phyloP scores from a whole-genome alignment of 805 yeast genomes.

The Candida germanica region DNA sequence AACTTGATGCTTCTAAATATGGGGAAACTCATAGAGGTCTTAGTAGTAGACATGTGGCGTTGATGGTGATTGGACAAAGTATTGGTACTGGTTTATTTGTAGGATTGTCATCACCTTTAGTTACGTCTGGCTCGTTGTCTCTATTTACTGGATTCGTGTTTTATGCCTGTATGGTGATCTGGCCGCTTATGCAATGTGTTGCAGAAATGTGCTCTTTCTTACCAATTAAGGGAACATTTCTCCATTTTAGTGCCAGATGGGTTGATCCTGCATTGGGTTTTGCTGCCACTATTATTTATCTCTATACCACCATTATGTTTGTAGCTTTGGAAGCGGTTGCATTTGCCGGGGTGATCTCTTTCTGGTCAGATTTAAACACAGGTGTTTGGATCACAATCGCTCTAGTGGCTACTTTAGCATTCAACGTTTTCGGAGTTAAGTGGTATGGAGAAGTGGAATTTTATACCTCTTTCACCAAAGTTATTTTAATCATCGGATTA shows the following conservation, averaged over 20 bases:
- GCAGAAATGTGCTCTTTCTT: slow-evolving; percentile 38
- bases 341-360: slow-evolving; percentile 26
- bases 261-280: slow-evolving; percentile 37
- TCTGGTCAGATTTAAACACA: slow-evolving; percentile 31
- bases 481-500: slow-evolving; percentile 29
- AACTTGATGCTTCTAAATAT: slow-evolving; percentile 24
- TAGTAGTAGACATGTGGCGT: slow-evolving; percentile 29
- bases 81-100: slow-evolving; percentile 37
- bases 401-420: slow-evolving; percentile 21
- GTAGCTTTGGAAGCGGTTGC: slow-evolving; percentile 32
- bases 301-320: slow-evolving; percentile 33
- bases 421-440: slow-evolving; percentile 31
- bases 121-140: slow-evolving; percentile 32
- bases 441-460: slow-evolving; percentile 46
- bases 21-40: slow-evolving; percentile 29
- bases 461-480: slow-evolving; percentile 30
- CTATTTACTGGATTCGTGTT: slow-evolving; percentile 29
- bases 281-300: slow-evolving; percentile 30
- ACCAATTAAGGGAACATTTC: slow-evolving; percentile 35
- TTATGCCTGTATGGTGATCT: slow-evolving; percentile 28
- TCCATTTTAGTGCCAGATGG: slow-evolving; percentile 33
- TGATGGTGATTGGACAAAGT: slow-evolving; percentile 34
- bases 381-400: slow-evolving; percentile 31
- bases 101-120: slow-evolving; percentile 29
- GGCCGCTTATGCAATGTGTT: slow-evolving; percentile 36